Evolutionary conservation across 208 protist genomes (phyloP).

Genomic region (Sergeia podlipaevii): DNA sequence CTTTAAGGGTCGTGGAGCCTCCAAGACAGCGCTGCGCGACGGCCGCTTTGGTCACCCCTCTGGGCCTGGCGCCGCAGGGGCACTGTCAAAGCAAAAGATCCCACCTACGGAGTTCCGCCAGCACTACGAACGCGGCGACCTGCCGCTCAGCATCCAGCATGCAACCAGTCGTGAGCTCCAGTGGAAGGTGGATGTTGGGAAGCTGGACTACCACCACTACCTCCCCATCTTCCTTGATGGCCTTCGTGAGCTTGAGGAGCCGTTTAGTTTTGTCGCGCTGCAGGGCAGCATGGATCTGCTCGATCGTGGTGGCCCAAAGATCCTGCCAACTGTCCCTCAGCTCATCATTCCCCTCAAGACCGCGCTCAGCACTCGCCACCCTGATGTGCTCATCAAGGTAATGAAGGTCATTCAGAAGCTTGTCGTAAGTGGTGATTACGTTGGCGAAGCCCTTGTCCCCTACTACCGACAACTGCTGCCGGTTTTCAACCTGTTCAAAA

Average conservation of each 20-base stretch:
- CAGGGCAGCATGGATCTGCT: constrained; percentile 95
- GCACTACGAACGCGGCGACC: constrained; percentile 98
- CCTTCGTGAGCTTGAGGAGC: constrained; percentile 96
- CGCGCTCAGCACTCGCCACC: constrained; percentile 97
- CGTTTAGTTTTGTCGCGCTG: constrained; percentile 94
- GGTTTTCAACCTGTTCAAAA: constrained; percentile 98
- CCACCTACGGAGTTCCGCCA: constrained; percentile 94
- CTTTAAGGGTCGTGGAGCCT: constrained; percentile 50
- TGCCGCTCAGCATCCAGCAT: constrained; percentile 96
- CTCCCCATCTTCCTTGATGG: constrained; percentile 99
- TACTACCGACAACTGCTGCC: constrained; percentile 99
- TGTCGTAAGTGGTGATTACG: constrained; percentile 91
- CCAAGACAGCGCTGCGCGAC: constrained; percentile 34
- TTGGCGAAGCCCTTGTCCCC: constrained; percentile 97
- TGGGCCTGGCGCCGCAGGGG: constrained; percentile 70
- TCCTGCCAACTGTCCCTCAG: constrained; percentile 98
- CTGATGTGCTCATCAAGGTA: constrained; percentile 93
- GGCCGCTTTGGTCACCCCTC: constrained; percentile 73
- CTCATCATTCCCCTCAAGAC: constrained; percentile 99
- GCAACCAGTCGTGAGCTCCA: constrained; percentile 88
- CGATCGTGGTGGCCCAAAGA: constrained; percentile 91
- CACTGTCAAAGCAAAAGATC: constrained; percentile 66
- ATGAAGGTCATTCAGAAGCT: constrained; percentile 97
- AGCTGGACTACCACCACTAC: constrained; percentile 99
- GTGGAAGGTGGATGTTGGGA: constrained; percentile 97